phyloP scores from a whole-genome alignment of 2,329 filamentous ascomycete genomes.

The Talaromyces funiculosus region DNA sequence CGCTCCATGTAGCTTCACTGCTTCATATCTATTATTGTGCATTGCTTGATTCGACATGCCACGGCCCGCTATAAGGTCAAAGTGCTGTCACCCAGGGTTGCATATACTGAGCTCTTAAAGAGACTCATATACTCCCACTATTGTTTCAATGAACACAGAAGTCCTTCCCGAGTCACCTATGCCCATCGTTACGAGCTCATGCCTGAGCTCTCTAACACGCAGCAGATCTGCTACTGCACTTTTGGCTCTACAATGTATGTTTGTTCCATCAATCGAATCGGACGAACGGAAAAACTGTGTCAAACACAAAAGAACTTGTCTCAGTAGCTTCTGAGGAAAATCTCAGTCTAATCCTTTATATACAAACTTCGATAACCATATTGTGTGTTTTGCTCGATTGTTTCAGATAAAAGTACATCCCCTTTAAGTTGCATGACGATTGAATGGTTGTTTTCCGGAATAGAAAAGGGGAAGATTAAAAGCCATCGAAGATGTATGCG shows the following conservation, averaged over 20 bases:
- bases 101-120: too few species aligned
- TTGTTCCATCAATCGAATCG: neutral
- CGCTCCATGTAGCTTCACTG: too few species aligned
- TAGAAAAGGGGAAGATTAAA: neutral
- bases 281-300: neutral
- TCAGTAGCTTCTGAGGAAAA: neutral
- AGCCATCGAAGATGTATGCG: conserved; percentile 11
- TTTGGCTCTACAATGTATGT: too few species aligned
- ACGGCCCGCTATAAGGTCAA: too few species aligned
- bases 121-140: too few species aligned
- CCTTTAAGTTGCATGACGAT: neutral
- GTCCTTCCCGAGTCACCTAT: neutral
- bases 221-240: neutral
- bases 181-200: neutral
- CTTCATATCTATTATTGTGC: too few species aligned
- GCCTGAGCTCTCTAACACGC: neutral
- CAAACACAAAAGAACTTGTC: conserved; percentile 5
- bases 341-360: conserved; percentile 12
- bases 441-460: neutral
- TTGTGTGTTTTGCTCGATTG: conserved; percentile 1
- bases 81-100: too few species aligned
- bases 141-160: too few species aligned
- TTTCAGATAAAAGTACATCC: conserved; percentile 39
- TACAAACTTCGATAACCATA: conserved; percentile 14
- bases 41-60: too few species aligned